Evolutionary conservation across 2,329 filamentous ascomycete genomes (phyloP).

Genomic region (Cyphellophora europaea): DNA sequence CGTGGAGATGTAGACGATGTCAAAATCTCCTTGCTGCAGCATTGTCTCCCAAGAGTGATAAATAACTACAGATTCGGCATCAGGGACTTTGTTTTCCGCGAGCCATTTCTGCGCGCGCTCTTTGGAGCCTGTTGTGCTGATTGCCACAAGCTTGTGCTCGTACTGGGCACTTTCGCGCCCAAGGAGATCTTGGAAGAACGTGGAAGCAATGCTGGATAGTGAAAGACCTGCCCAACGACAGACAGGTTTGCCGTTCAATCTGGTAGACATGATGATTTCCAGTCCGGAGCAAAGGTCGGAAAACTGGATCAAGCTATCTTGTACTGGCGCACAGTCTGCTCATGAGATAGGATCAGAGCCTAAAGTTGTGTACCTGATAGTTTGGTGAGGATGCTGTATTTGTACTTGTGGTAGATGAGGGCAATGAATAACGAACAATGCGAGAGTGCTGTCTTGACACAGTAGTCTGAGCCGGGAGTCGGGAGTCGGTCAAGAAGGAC

Average conservation of each 20-base stretch:
- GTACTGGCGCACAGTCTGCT: too few relatives aligned
- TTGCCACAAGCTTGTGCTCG: slow-evolving; percentile 18
- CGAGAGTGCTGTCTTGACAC: too few relatives aligned
- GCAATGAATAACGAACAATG: too few relatives aligned
- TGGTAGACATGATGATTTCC: background rate
- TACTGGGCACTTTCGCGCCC: slow-evolving; percentile 11
- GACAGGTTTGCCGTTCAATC: slow-evolving; percentile 1
- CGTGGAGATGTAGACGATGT: slow-evolving; percentile 22
- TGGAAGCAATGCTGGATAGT: slow-evolving; percentile 19
- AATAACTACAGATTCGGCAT: slow-evolving; percentile 14
- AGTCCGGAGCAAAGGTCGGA: too few relatives aligned
- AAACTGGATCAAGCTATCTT: too few relatives aligned
- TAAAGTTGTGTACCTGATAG: too few relatives aligned
- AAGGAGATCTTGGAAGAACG: slow-evolving; percentile 20
- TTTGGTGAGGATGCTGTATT: too few relatives aligned
- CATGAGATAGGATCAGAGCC: too few relatives aligned
- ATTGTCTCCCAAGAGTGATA: slow-evolving; percentile 20
- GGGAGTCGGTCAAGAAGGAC: too few relatives aligned
- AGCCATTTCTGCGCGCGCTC: slow-evolving; percentile 18
- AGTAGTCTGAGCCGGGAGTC: too few relatives aligned
- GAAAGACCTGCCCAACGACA: slow-evolving; percentile 19
- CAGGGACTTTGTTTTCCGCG: slow-evolving; percentile 15
- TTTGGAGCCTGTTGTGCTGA: slow-evolving; percentile 18
- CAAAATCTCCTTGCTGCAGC: slow-evolving; percentile 21
- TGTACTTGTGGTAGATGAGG: too few relatives aligned